Base-by-base conservation (phyloP, 805 yeast genomes). In the Priceomyces fermenticarens region DNA sequence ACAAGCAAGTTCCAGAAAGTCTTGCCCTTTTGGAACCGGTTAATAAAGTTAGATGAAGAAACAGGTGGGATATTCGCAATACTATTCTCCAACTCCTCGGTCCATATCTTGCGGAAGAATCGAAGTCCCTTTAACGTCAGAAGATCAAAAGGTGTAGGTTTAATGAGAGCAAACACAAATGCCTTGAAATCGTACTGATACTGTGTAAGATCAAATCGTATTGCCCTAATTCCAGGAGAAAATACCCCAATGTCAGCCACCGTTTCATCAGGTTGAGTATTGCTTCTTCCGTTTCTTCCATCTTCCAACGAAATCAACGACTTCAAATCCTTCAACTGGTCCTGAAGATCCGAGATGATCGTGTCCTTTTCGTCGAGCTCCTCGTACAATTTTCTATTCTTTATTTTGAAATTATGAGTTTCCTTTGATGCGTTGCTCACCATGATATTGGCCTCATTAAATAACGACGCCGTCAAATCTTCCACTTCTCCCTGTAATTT, bases 391-490 rank as follows among this genome's bases (percentile, higher is more conserved):
- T 75, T 80, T 27, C 73, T 64, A 51, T 85, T 85, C 48, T 81
- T 78, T 37, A 77, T 61, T 50, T 81, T 80, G 45, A 70, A 70
- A 27, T 77, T 79, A 54, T 81, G 73, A 4, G 82, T 76, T 42
- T 83, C 85, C 39, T 79, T 72, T 44, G 86, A 78, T 0, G 95
- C 96, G 46, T 81, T 78, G 36, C 84, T 79, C 5, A 88, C 96
- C 87, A 87, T 86, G 37, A 75, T 73, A 56, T 88, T 88, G 10
- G 96, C 96, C 55, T 88, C 93, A 46, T 79, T 84, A 55, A 88
- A 88, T 26, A 88, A 63, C 1, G 89, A 79, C 1, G 83, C 87
- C 1, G 89, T 78, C 35, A 88, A 63, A 30, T 87, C 95, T 54
- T 86, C 93, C 29, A 88, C 85, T 56, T 88, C 96, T 26, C 73